Evolutionary conservation across 2,329 filamentous ascomycete species (phyloP).

Genomic region (Penicillium janthinellum): DNA sequence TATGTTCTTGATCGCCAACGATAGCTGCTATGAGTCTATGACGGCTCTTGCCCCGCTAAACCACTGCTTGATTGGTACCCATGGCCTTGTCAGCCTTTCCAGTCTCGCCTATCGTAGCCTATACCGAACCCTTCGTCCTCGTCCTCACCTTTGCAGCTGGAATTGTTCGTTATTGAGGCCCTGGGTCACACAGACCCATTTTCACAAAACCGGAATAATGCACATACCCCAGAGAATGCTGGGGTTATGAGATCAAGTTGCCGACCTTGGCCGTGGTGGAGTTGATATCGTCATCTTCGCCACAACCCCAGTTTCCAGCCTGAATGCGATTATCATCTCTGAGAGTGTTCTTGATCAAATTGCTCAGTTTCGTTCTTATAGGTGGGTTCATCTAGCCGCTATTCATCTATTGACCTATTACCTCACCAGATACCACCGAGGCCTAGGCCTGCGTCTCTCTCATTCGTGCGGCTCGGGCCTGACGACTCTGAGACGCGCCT

Average conservation of each 20-base stretch:
- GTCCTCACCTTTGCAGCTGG: no score
- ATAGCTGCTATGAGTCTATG: not conserved
- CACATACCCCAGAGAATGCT: not conserved
- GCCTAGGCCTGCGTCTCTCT: not conserved
- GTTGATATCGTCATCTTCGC: slow-evolving; percentile 8
- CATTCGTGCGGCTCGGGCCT: not conserved
- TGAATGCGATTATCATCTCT: not conserved
- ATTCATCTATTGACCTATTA: not conserved
- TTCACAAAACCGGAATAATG: not conserved
- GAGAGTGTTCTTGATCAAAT: not conserved
- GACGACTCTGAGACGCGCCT: not conserved
- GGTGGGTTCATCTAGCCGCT: not conserved
- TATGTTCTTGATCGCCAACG: not conserved
- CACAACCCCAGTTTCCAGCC: not conserved
- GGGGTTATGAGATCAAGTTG: slow-evolving; percentile 1
- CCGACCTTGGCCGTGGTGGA: slow-evolving; percentile 1
- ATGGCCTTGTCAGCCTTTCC: not conserved
- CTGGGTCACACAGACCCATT: not conserved
- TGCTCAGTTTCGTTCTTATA: not conserved
- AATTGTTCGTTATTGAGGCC: not conserved
- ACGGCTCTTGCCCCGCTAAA: not conserved
- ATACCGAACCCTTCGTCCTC: not conserved
- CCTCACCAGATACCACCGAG: not conserved
- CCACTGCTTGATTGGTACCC: not conserved
- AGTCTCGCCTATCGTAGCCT: not conserved